Percentiles rank a stretch among this genome's conserved stretches.
Evolutionary conservation across 78 protist genomes (phyloP).

Genomic region (Mantamonas sphyraenae): DNA sequence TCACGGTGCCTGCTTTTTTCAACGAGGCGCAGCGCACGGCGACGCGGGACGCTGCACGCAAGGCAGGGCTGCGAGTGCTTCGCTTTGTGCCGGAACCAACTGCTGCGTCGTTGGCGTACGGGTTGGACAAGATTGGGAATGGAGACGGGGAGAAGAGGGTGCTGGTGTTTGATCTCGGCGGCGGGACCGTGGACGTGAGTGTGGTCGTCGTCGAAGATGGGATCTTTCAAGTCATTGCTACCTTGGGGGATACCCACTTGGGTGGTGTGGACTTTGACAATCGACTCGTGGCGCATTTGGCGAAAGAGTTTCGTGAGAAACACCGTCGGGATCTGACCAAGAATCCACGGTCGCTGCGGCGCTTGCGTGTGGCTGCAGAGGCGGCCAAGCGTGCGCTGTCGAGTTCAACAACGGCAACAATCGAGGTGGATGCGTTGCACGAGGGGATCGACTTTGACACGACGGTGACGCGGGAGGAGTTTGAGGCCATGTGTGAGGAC

Average conservation of each 20-base stretch:
- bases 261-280: conserved; percentile 84
- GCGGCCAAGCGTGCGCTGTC: conserved; percentile 75
- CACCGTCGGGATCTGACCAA: conserved; percentile 6
- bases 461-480: conserved; percentile 89
- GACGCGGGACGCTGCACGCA: conserved; percentile 59
- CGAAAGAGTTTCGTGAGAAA: conserved; percentile 34
- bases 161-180: conserved; percentile 82
- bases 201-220: conserved; percentile 67
- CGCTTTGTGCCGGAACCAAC: conserved; percentile 96
- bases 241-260: conserved; percentile 76
- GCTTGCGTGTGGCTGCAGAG: conserved; percentile 64
- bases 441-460: conserved; percentile 92
- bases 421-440: conserved; percentile 91
- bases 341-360: conserved; percentile 36
- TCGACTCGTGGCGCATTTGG: conserved; percentile 40
- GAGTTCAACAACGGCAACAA: conserved; percentile 16
- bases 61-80: conserved; percentile 74
- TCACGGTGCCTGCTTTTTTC: conserved; percentile 81
- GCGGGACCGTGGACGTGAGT: conserved; percentile 83
- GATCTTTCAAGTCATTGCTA: conserved; percentile 73
- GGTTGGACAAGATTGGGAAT: conserved; percentile 64
- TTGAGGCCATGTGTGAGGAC: conserved; percentile 89
- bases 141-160: conserved; percentile 42
- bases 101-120: conserved; percentile 94
- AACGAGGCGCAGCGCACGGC: conserved; percentile 65